These are phyloP conservation scores for Dioszegia aurantiaca DNA, from an alignment of 768 basidiomycete species.

Conservation along the genomic window DNA sequence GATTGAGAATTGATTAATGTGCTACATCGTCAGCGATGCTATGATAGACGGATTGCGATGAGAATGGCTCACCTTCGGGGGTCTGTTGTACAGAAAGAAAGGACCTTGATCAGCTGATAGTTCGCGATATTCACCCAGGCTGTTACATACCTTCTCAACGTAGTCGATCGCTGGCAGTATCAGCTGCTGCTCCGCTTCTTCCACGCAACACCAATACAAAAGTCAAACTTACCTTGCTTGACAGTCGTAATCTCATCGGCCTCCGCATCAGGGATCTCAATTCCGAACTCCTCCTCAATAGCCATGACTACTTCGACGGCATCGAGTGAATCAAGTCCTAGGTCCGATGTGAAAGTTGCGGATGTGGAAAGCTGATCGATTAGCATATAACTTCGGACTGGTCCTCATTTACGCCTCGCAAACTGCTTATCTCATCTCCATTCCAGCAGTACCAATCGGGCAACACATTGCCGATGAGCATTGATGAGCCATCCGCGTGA, in stretches of 20 bases:
- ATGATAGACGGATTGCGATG: not conserved
- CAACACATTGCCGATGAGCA: no score
- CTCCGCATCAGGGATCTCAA: slow-evolving; percentile 96
- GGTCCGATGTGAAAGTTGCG: slow-evolving; percentile 72
- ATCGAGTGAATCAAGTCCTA: slow-evolving; percentile 92
- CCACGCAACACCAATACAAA: no score
- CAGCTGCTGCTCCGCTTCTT: slow-evolving; percentile 16
- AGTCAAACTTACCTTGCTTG: slow-evolving; percentile 73
- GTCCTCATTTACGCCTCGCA: not conserved
- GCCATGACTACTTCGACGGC: slow-evolving; percentile 99
- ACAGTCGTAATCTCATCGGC: slow-evolving; percentile 92
- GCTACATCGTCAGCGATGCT: slow-evolving; percentile 22
- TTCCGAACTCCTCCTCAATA: slow-evolving; percentile 97
- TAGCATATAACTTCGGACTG: not conserved
- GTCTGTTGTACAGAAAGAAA: slow-evolving; percentile 54
- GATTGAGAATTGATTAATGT: slow-evolving; percentile 26
- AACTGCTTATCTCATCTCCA: no score
- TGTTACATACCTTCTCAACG: slow-evolving; percentile 62
- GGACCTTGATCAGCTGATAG: slow-evolving; percentile 5
- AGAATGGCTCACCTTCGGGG: slow-evolving; percentile 65
- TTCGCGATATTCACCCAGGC: not conserved
- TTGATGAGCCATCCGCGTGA: no score
- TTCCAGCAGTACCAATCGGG: no score
- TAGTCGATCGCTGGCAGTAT: slow-evolving; percentile 77
- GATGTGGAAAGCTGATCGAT: slow-evolving; percentile 61